Evolutionary conservation across 2,329 filamentous ascomycete genomes (phyloP).

Genomic region (Geosmithia morbida): DNA sequence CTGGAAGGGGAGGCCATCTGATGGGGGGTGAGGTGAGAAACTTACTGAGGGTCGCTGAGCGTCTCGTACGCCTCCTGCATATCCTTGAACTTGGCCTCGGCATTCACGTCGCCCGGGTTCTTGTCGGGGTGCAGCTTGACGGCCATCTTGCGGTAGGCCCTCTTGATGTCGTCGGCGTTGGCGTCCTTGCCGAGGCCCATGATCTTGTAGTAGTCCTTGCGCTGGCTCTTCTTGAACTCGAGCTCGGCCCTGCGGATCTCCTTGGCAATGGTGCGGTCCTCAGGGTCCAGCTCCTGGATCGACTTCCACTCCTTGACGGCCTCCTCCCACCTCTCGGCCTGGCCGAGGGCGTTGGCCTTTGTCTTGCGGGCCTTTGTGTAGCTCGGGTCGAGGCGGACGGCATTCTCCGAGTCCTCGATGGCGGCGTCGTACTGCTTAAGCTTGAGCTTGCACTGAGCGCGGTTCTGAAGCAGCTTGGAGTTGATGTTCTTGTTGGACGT

Average conservation of each 20-base stretch:
- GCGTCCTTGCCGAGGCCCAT: slow-evolving; percentile 79
- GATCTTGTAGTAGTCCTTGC: slow-evolving; percentile 99
- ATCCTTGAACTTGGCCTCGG: slow-evolving; percentile 92
- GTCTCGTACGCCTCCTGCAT: slow-evolving; percentile 95
- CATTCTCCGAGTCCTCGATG: slow-evolving; percentile 73
- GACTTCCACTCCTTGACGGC: slow-evolving; percentile 80
- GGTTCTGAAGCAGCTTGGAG: slow-evolving; percentile 87
- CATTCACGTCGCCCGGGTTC: slow-evolving; percentile 74
- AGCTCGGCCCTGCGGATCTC: slow-evolving; percentile 85
- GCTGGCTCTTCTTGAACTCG: slow-evolving; percentile 91
- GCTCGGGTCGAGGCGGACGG: slow-evolving; percentile 64
- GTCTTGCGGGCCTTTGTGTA: slow-evolving; percentile 91
- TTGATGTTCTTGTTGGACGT: slow-evolving; percentile 83
- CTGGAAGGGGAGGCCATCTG: too few relatives aligned
- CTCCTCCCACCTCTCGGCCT: slow-evolving; percentile 82
- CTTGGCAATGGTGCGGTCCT: slow-evolving; percentile 65
- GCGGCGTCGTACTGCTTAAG: slow-evolving; percentile 74
- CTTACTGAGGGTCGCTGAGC: slow-evolving; percentile 82
- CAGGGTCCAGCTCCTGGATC: slow-evolving; percentile 68
- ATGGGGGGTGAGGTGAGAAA: slow-evolving; percentile 16
- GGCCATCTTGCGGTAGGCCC: slow-evolving; percentile 88
- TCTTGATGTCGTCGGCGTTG: slow-evolving; percentile 77
- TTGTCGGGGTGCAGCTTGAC: slow-evolving; percentile 96
- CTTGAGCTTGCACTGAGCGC: slow-evolving; percentile 71
- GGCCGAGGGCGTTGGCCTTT: slow-evolving; percentile 77